Evolutionary conservation across 2,329 filamentous ascomycete genomes (phyloP).

Genomic region (Beauveria caledonica): DNA sequence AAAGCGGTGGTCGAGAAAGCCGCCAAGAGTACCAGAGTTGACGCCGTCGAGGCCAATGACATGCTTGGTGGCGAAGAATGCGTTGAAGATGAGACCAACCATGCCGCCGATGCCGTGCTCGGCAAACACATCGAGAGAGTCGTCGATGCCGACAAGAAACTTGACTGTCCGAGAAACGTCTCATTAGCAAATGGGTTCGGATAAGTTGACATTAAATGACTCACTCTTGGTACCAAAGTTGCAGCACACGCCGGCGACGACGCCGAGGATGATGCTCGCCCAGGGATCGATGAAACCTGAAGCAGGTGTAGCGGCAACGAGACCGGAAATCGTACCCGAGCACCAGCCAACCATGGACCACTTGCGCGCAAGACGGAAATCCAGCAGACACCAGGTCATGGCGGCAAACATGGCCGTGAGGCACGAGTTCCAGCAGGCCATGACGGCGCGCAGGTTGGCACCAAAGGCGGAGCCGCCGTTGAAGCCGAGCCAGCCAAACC

Average conservation of each 20-base stretch:
- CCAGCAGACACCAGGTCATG: slow-evolving; percentile 89
- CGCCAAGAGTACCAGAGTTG: slow-evolving; percentile 59
- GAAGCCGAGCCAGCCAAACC: slow-evolving; percentile 99
- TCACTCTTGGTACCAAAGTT: slow-evolving; percentile 58
- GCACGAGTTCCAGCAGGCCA: slow-evolving; percentile 98
- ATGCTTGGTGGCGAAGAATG: slow-evolving; percentile 59
- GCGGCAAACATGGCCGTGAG: slow-evolving; percentile 85
- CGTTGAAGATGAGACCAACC: slow-evolving; percentile 65
- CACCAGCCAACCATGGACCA: slow-evolving; percentile 78
- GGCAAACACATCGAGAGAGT: slow-evolving; percentile 64
- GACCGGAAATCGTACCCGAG: slow-evolving; percentile 62
- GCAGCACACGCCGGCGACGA: slow-evolving; percentile 56
- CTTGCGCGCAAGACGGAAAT: slow-evolving; percentile 89
- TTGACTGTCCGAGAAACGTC: slow-evolving; percentile 35
- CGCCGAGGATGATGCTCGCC: slow-evolving; percentile 58
- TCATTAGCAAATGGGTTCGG: slow-evolving; percentile 10
- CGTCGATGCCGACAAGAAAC: slow-evolving; percentile 56
- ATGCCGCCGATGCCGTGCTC: slow-evolving; percentile 64
- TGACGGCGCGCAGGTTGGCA: slow-evolving; percentile 85
- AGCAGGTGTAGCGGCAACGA: slow-evolving; percentile 61
- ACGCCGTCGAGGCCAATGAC: slow-evolving; percentile 70
- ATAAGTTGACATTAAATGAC: slow-evolving; percentile 4
- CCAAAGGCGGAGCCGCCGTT: slow-evolving; percentile 94
- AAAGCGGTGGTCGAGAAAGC: slow-evolving; percentile 69
- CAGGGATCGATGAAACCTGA: slow-evolving; percentile 61